Evolutionary conservation across 345 rosid genomes (phyloP).

Genomic region (Brassica nigra): DNA sequence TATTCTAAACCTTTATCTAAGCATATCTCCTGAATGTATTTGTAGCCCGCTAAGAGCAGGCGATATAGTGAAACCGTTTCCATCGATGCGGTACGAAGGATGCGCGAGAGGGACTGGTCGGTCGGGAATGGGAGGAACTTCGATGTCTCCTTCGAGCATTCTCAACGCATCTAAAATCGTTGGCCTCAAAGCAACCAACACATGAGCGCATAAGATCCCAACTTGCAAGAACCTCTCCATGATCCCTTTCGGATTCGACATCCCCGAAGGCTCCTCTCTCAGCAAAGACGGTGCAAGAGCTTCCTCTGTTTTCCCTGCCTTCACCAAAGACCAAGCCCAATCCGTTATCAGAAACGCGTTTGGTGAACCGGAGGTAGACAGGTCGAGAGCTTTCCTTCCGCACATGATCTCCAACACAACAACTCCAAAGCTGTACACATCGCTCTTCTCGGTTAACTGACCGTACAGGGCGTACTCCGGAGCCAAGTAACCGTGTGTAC

Average conservation of each 20-base stretch:
- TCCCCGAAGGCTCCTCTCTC: slow-evolving; percentile 41
- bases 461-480: slow-evolving; percentile 95
- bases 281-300: slow-evolving; percentile 60
- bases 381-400: slow-evolving; percentile 82
- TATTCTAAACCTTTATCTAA: slow-evolving; percentile 14
- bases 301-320: slow-evolving; percentile 63
- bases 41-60: slow-evolving; percentile 37
- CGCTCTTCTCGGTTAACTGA: slow-evolving; percentile 85
- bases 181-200: slow-evolving; percentile 90
- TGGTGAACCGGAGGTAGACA: slow-evolving; percentile 61
- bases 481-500: slow-evolving; percentile 92
- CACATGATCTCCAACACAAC: slow-evolving; percentile 88
- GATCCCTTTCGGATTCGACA: slow-evolving; percentile 62
- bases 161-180: slow-evolving; percentile 76
- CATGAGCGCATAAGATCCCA: slow-evolving; percentile 88
- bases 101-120: slow-evolving; percentile 57
- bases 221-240: slow-evolving; percentile 88
- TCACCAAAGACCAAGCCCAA: slow-evolving; percentile 91
- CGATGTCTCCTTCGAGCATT: slow-evolving; percentile 91
- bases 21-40: slow-evolving; percentile 35
- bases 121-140: slow-evolving; percentile 77
- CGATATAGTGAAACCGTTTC: slow-evolving; percentile 37
- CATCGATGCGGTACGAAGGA: slow-evolving; percentile 38
- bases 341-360: slow-evolving; percentile 73
- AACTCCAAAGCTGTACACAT: slow-evolving; percentile 92